Conservation (phyloP, 768 basidiomycete genomes). For the Lenzites betulinus region DNA sequence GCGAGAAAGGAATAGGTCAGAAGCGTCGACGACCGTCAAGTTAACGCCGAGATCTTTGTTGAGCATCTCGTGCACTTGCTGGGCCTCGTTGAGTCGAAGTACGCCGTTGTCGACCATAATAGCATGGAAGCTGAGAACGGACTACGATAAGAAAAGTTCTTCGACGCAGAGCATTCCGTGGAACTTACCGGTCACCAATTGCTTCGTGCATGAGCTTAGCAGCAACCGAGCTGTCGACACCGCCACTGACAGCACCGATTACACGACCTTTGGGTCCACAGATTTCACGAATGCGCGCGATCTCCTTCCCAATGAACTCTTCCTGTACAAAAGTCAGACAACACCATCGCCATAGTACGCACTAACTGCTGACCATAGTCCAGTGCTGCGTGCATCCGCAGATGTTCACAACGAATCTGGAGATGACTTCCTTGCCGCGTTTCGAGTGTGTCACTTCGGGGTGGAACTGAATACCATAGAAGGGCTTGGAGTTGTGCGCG, state of each 20-base stretch:
- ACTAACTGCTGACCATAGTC: conserved; percentile 75
- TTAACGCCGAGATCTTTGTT: conserved; percentile 93
- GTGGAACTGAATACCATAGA: conserved; percentile 99
- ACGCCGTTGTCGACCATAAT: conserved; percentile 99
- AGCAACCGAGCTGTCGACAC: conserved; percentile 97
- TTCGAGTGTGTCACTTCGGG: conserved; percentile 97
- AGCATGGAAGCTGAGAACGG: conserved; percentile 80
- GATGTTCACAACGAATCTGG: conserved; percentile 79
- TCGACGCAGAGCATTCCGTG: background rate
- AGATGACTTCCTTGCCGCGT: conserved; percentile 87
- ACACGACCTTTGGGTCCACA: conserved; percentile 95
- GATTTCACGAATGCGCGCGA: conserved; percentile 88
- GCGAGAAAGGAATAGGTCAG: conserved; percentile 86
- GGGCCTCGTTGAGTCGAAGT: conserved; percentile 85
- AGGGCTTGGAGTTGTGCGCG: conserved; percentile 83
- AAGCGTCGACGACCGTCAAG: conserved; percentile 94
- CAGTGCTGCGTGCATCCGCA: conserved; percentile 82
- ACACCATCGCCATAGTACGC: background rate
- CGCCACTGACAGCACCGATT: conserved; percentile 96
- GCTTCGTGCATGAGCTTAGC: conserved; percentile 99
- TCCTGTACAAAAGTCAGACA: conserved; percentile 51
- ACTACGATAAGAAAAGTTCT: no score
- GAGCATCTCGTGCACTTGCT: conserved; percentile 92
- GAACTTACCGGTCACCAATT: conserved; percentile 85
- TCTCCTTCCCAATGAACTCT: conserved; percentile 97